These are phyloP conservation scores for Termitomyces heimii DNA, from an alignment of 768 basidiomycete species.

Conservation along the genomic window DNA sequence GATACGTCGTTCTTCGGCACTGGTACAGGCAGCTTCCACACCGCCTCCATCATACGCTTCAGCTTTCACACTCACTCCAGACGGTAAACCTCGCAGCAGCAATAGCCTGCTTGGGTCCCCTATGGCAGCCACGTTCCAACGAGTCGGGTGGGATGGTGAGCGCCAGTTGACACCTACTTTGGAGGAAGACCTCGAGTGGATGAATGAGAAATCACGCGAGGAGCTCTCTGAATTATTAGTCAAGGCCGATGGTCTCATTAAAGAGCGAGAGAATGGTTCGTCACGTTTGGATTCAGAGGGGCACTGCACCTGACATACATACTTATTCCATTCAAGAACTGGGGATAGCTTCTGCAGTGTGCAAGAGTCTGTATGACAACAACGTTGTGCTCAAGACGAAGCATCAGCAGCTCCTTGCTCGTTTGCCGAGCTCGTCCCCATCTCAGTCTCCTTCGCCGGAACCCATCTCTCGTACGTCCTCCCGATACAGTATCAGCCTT, in stretches of 20 bases:
- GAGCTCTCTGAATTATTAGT: conserved; percentile 65
- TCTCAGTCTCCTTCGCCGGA: conserved; percentile 32
- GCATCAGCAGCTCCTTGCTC: conserved; percentile 65
- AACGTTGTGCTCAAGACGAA: conserved; percentile 64
- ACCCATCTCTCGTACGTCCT: conserved; percentile 21
- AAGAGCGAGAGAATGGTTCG: conserved; percentile 71
- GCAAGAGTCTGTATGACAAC: conserved; percentile 64
- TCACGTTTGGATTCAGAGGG: conserved; percentile 4
- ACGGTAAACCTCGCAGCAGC: conserved; percentile 15
- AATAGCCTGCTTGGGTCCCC: conserved; percentile 32
- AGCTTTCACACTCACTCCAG: conserved; percentile 27
- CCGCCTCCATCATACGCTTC: conserved; percentile 42
- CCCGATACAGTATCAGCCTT: conserved; percentile 23
- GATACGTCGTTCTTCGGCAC: conserved; percentile 42
- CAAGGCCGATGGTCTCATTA: conserved; percentile 72
- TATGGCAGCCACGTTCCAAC: conserved; percentile 28
- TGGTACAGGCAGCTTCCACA: conserved; percentile 26
- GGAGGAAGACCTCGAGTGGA: conserved; percentile 34
- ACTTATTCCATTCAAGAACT: conserved; percentile 42
- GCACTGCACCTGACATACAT: conserved; percentile 5
- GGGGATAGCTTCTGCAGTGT: conserved; percentile 57
- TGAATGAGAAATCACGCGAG: conserved; percentile 62
- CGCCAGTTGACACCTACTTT: conserved; percentile 15
- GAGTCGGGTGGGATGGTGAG: conserved; percentile 19
- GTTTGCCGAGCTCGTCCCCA: conserved; percentile 45